Evolutionary conservation across 1,284 basidiomycete species (phyloP).

Genomic region (Ganoderma sp.): DNA sequence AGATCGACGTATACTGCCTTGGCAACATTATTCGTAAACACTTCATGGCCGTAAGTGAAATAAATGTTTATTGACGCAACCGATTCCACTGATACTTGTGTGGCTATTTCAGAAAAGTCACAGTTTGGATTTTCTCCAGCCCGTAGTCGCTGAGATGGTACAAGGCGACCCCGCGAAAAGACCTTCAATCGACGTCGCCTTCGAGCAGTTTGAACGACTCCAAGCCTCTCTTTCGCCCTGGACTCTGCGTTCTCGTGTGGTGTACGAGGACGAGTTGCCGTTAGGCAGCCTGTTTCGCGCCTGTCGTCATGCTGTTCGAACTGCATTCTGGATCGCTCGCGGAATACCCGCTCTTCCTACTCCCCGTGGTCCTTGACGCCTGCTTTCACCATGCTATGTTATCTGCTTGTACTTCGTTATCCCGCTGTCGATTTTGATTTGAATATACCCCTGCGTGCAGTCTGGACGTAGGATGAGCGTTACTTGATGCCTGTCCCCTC

Average conservation of each 20-base stretch:
- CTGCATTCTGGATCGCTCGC: not conserved
- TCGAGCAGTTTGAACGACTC: conserved; percentile 9
- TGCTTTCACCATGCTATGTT: not conserved
- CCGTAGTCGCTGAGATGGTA: conserved; percentile 41
- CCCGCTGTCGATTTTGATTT: not conserved
- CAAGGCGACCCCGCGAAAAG: conserved; percentile 38
- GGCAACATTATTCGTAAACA: conserved; percentile 41
- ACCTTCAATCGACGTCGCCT: conserved; percentile 30
- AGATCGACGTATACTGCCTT: conserved; percentile 39
- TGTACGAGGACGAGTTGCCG: conserved; percentile 6
- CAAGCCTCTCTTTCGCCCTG: not conserved
- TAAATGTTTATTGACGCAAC: conserved; percentile 16
- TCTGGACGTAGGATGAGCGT: not conserved
- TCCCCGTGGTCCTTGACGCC: not conserved
- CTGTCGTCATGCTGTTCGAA: not conserved
- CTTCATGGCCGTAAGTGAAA: conserved; percentile 27
- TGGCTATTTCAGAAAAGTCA: conserved; percentile 24
- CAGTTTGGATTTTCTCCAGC: conserved; percentile 40
- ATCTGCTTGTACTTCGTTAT: not conserved
- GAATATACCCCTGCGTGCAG: not conserved
- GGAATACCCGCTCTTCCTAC: not conserved
- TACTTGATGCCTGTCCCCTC: not conserved
- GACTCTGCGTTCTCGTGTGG: conserved; percentile 23
- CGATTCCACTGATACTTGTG: conserved; percentile 21
- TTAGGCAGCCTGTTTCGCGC: not conserved